phyloP scores from a whole-genome alignment of 2,329 filamentous ascomycete species.

The Stagonosporopsis rhizophila region DNA sequence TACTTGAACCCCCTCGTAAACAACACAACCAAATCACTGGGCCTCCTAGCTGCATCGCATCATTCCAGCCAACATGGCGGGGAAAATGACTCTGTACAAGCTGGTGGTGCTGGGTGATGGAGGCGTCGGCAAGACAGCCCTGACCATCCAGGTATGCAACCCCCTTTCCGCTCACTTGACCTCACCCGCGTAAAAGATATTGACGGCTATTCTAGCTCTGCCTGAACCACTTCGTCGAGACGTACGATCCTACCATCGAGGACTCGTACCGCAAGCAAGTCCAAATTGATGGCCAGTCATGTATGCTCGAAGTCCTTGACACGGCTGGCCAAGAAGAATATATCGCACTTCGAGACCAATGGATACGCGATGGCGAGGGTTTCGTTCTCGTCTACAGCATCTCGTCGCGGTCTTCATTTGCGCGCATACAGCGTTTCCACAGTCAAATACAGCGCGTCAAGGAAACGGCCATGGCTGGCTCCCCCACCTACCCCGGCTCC shows the following conservation, averaged over 20 bases:
- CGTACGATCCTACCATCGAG: constrained; percentile 74
- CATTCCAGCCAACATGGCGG: constrained; percentile 67
- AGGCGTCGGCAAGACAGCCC: constrained; percentile 90
- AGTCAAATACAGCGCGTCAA: constrained; percentile 97
- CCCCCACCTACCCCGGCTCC: constrained; percentile 78
- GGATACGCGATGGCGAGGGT: constrained; percentile 97
- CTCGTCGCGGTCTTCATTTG: constrained; percentile 93
- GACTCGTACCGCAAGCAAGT: constrained; percentile 74
- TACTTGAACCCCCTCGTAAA: background rate
- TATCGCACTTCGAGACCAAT: constrained; percentile 93
- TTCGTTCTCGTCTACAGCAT: constrained; percentile 99
- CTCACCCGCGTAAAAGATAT: background rate
- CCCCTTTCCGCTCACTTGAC: background rate
- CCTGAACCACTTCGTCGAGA: constrained; percentile 98
- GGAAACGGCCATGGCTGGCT: constrained; percentile 77
- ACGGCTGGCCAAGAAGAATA: constrained; percentile 99
- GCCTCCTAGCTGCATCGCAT: constrained; percentile 4
- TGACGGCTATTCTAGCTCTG: constrained; percentile 71
- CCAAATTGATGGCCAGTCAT: constrained; percentile 91
- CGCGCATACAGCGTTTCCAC: constrained; percentile 93
- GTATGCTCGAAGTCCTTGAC: constrained; percentile 97
- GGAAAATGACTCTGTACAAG: constrained; percentile 95
- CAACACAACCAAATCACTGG: background rate
- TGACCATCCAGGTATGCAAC: constrained; percentile 84
- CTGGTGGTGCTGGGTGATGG: constrained; percentile 94